Evolutionary conservation across 306 rosid species (phyloP), one percentile per base, ranked within the genome.

Genomic region (Alnus glutinosa): DNA sequence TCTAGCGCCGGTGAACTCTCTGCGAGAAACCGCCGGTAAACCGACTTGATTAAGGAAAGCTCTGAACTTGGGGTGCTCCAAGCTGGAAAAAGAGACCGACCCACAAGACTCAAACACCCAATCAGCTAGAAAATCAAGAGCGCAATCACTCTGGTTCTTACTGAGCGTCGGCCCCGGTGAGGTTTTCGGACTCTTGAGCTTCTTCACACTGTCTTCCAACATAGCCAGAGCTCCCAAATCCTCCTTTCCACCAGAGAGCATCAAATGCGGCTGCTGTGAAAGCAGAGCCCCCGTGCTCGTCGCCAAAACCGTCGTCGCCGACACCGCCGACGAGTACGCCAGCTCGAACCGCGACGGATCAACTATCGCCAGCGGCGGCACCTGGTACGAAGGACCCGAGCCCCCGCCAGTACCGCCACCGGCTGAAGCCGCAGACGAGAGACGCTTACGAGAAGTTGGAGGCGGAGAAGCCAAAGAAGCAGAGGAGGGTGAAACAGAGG

Each of bases 171-270:
- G 89, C 30, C 97, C 93, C 2, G 93, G 97, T 5, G 97, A 92
- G 12, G 97, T 87, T 64, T 94, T 92, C 1, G 98, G 98, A 81
- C 98, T 94, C 83, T 92, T 94, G 4, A 94, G 86, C 92, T 89
- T 94, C 92, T 94, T 94, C 79, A 94, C 97, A 78, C 97, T 94
- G 69, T 92, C 97, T 66, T 92, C 97, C 84, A 94, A 76, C 98
- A 94, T 90, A 75, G 98, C 98, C 83, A 92, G 79, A 39, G 98
- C 91, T 7, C 92, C 97, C 83, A 91, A 85, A 73, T 94, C 98
- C 46, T 94, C 98, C 76, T 90, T 94, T 54, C 98, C 98, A 8
- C 98, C 98, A 0, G 97, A 94, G 1, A 92, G 72, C 93, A 92
- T 78, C 92, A 92, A 87, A 90, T 89, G 96, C 86, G 85, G 90